phyloP scores from a whole-genome alignment of 805 yeast species.

The Sugiyamaella floridensis region DNA sequence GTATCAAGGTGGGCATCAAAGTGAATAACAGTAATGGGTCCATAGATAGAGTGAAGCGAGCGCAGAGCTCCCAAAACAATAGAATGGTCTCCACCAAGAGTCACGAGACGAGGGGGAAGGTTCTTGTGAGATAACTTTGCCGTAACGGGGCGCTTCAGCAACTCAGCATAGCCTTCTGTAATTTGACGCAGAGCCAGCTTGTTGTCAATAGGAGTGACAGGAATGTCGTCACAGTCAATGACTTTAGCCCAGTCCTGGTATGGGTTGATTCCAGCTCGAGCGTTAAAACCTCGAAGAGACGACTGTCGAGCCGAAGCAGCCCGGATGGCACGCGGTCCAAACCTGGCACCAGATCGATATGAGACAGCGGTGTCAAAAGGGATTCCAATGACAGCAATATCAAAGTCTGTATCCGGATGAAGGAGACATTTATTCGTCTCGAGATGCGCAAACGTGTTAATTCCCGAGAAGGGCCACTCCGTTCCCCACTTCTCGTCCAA shows the following conservation, averaged over 20 bases:
- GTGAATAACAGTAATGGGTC: slow-evolving; percentile 66
- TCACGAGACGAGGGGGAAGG: slow-evolving; percentile 54
- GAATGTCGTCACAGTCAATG: slow-evolving; percentile 64
- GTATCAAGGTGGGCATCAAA: slow-evolving; percentile 85
- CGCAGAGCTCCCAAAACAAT: slow-evolving; percentile 66
- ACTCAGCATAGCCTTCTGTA: slow-evolving; percentile 50
- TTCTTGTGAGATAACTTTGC: slow-evolving; percentile 15
- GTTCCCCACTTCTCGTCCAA: slow-evolving; percentile 64
- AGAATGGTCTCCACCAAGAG: slow-evolving; percentile 81
- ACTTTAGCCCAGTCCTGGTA: slow-evolving; percentile 47
- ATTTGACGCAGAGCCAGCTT: slow-evolving; percentile 56
- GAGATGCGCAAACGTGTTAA: slow-evolving; percentile 61
- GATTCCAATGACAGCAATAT: slow-evolving; percentile 68
- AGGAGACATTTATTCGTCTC: slow-evolving; percentile 53
- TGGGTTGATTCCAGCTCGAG: slow-evolving; percentile 56
- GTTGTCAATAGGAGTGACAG: slow-evolving; percentile 64
- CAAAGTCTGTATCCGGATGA: slow-evolving; percentile 41
- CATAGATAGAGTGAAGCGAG: slow-evolving; percentile 53
- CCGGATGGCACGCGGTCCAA: slow-evolving; percentile 52
- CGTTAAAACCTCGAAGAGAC: slow-evolving; percentile 61
- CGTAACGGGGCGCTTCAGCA: slow-evolving; percentile 34
- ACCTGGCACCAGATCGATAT: slow-evolving; percentile 74
- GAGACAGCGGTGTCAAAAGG: slow-evolving; percentile 82
- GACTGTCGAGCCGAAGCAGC: slow-evolving; percentile 49
- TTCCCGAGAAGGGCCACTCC: slow-evolving; percentile 52